phyloP scores from a whole-genome alignment of 108 stramenopile genomes.

The Phaeodactylum tricornutum region DNA sequence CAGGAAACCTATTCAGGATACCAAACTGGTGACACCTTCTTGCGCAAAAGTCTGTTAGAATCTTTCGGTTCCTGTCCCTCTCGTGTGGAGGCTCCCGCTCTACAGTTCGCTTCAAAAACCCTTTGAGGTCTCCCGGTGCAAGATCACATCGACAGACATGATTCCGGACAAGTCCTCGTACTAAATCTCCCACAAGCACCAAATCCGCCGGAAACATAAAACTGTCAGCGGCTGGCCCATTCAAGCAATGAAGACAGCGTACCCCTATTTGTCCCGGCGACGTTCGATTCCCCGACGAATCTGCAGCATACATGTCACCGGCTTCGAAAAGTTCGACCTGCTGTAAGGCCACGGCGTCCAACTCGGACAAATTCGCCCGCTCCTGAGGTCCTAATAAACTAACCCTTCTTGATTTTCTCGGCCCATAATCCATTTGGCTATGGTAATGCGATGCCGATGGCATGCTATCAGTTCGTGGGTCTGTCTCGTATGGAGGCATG shows the following conservation, averaged over 20 bases:
- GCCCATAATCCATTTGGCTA: background rate
- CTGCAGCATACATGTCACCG: background rate
- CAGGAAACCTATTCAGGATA: conserved; percentile 3
- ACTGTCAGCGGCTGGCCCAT: background rate
- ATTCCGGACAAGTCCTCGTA: background rate
- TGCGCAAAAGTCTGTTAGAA: conserved; percentile 1
- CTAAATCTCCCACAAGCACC: background rate
- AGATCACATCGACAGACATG: conserved; percentile 2
- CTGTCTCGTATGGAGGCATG: background rate
- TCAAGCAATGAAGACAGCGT: conserved; percentile 6
- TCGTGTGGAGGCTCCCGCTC: background rate
- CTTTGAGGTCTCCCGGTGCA: conserved; percentile 1
- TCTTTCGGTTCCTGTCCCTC: background rate
- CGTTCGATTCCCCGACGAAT: background rate
- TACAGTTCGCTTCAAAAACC: background rate
- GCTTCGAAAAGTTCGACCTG: conserved; percentile 1
- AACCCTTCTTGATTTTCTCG: background rate
- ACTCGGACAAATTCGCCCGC: too few relatives aligned
- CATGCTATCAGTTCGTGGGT: background rate
- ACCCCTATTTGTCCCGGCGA: background rate
- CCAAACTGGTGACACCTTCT: background rate
- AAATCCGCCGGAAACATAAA: conserved; percentile 1
- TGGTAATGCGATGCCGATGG: background rate
- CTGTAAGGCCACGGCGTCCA: background rate
- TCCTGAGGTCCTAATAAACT: background rate